Base-by-base conservation (phyloP, 352 stramenopile genomes). In the Phytophthora hybrid region DNA sequence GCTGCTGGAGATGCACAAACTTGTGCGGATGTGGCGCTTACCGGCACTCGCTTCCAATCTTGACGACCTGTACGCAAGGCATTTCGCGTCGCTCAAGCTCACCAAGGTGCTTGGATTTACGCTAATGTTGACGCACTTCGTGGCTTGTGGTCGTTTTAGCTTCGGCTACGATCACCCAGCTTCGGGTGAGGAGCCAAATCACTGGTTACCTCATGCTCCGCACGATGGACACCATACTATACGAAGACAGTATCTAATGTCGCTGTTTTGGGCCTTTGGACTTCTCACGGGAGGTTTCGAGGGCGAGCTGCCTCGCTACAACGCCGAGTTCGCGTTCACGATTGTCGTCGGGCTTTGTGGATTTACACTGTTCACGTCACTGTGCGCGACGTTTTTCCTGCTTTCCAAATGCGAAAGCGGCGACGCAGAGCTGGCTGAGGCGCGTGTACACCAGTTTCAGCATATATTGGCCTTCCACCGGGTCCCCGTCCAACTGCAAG, bases 341-440 rank as follows among this genome's bases (percentile, higher is more conserved):
- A 87, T 91, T 34, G 53, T 80, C 5, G 83, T 91, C 29, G 77
- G 76, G 19, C 56, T 92, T 13, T 82, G 83, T 31, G 84, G 86
- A 1, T 92, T 93, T 69, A 82, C 82, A 10, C 64, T 93, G 21
- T 93, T 93, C 56, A 91, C 86, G 59, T 85, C 88, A 31, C 59
- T 93, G 1, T 92, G 83, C 37, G 84, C 84, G n/a, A 92, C 86
- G 10, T 90, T 93, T 41, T 93, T 93, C 62, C 79, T 91, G 52
- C 67, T 93, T 2, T 92, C 84, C 46, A 93, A 93, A 58, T 93
- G 86, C 54, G 86, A 91, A 74, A 74, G 70, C 34, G 81, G 81
- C 18, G 82, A 86, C 26, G 68, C 75, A 1, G 86, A 93, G 63
- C 78, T 78, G 2, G 76, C 84, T 9, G 86, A 92, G 31, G 86